Evolutionary conservation across 2,329 filamentous ascomycete species (phyloP), one percentile per base, ranked within the genome.

Genomic region (Chrysoporthe puriensis): DNA sequence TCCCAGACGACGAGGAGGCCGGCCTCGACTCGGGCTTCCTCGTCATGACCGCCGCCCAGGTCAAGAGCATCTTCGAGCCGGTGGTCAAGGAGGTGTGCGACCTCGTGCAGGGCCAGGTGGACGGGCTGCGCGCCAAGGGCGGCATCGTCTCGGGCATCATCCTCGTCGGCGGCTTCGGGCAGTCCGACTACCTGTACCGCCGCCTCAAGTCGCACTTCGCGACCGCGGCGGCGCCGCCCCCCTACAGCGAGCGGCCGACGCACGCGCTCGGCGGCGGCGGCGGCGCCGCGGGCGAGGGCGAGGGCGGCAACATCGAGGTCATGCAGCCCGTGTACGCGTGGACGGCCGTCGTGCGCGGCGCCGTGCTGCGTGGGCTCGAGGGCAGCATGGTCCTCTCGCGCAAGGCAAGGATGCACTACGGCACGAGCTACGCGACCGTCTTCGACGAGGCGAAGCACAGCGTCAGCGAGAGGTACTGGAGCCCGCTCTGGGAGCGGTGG

Each of bases 251-350:
- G 77, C 80, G 86, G 43, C 90, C 91, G 5, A 92, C 90, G 0
- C 90, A 92, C 71, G 85, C 86, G 3, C 84, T 81, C 70, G 83
- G 82, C 66, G 80, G 79, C 70, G 83, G 82, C 66, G 80, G 79
- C 9, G 79, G 74, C 14, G 77, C 48, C 43, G 26, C 62, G 83
- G 2, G 82, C 42, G 83, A 85, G 61, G 80, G 82, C 42, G 83
- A 85, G 61, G 80, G 82, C 44, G 84, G 84, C 4, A 87, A 86
- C 1, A 89, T 94, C 50, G 90, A 94, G 78, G 90, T 94, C 40
- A 92, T 94, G 86, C 91, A 95, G 78, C 91, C 91, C 0, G 85
- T 94, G 63, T 92, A 94, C 75, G 91, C 91, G 1, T 94, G 91
- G 91, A 94, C 91, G 8, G 91, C 91, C 0, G 91, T 94, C 1